Evolutionary conservation across 148 eudicot genomes (phyloP).

Genomic region (Nyssa sinensis): DNA sequence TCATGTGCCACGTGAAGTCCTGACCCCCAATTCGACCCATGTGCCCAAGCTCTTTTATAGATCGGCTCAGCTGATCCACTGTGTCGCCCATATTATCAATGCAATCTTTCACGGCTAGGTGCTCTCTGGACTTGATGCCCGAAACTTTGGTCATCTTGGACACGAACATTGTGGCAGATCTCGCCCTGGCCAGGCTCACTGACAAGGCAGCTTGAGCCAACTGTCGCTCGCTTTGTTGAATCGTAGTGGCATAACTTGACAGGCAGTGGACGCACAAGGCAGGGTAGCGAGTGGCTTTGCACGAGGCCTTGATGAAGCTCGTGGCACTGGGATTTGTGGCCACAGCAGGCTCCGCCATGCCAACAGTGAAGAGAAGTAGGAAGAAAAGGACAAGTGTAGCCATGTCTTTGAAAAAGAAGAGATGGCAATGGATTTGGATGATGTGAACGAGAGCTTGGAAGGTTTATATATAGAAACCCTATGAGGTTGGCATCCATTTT

Average conservation of each 20-base stretch:
- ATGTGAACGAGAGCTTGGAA: background rate
- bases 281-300: slow-evolving; percentile 54
- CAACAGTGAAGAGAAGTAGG: background rate
- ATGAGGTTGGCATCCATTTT: background rate
- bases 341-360: background rate
- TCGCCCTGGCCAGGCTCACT: slow-evolving; percentile 47
- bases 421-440: background rate
- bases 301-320: slow-evolving; percentile 47
- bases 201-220: slow-evolving; percentile 53
- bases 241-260: slow-evolving; percentile 33
- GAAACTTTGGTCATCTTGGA: slow-evolving; percentile 15
- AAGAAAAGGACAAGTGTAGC: slow-evolving; percentile 21
- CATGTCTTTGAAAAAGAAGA: slow-evolving; percentile 13
- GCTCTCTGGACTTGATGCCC: slow-evolving; percentile 39
- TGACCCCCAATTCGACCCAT: slow-evolving; percentile 23
- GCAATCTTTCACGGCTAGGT: slow-evolving; percentile 56
- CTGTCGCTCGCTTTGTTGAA: slow-evolving; percentile 38
- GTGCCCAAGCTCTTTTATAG: slow-evolving; percentile 43
- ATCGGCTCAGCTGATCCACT: slow-evolving; percentile 44
- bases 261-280: slow-evolving; percentile 51
- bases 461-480: slow-evolving; percentile 11
- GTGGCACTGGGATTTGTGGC: slow-evolving; percentile 14
- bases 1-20: slow-evolving; percentile 40
- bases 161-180: slow-evolving; percentile 32
- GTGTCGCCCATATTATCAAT: slow-evolving; percentile 38